phyloP scores from a whole-genome alignment of 2,329 filamentous ascomycete species.

The Neonectria faginata region DNA sequence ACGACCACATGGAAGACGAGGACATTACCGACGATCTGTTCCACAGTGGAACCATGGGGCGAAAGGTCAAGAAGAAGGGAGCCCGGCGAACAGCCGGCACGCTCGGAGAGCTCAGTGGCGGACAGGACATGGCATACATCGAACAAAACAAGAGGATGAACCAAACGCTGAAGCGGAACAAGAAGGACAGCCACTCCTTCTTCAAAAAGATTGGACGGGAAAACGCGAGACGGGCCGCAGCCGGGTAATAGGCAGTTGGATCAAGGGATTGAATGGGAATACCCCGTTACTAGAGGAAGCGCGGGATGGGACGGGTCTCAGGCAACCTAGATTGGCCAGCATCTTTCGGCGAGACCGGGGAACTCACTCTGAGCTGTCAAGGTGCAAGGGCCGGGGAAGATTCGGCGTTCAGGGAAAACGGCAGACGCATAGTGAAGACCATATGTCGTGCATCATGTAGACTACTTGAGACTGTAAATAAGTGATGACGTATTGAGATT shows the following conservation, averaged over 20 bases:
- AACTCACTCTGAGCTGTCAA: conserved; percentile 14
- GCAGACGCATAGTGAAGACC: conserved; percentile 16
- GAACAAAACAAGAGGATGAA: conserved; percentile 83
- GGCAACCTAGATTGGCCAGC: conserved; percentile 25
- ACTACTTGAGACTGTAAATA: conserved; percentile 21
- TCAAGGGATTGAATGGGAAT: conserved; percentile 13
- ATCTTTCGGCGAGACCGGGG: conserved; percentile 16
- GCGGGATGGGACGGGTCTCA: background rate
- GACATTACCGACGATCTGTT: conserved; percentile 64
- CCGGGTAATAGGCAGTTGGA: conserved; percentile 37
- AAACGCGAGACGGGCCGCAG: conserved; percentile 53
- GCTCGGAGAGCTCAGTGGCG: conserved; percentile 86
- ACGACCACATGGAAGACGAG: conserved; percentile 80
- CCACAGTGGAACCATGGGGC: conserved; percentile 59
- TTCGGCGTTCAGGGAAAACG: conserved; percentile 41
- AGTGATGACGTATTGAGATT: conserved; percentile 9
- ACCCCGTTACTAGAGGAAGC: background rate
- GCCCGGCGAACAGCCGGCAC: conserved; percentile 86
- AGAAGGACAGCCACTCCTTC: conserved; percentile 55
- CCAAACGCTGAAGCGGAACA: conserved; percentile 53
- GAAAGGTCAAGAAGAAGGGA: conserved; percentile 65
- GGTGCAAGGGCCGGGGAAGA: conserved; percentile 36
- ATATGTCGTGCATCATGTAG: conserved; percentile 29
- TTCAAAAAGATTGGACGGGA: conserved; percentile 59
- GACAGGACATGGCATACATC: conserved; percentile 96